A percentile compares a stretch with the other conserved stretches of the same genome.
Conservation (phyloP, 2,329 filamentous ascomycete genomes). For the Fusarium subtropicale region DNA sequence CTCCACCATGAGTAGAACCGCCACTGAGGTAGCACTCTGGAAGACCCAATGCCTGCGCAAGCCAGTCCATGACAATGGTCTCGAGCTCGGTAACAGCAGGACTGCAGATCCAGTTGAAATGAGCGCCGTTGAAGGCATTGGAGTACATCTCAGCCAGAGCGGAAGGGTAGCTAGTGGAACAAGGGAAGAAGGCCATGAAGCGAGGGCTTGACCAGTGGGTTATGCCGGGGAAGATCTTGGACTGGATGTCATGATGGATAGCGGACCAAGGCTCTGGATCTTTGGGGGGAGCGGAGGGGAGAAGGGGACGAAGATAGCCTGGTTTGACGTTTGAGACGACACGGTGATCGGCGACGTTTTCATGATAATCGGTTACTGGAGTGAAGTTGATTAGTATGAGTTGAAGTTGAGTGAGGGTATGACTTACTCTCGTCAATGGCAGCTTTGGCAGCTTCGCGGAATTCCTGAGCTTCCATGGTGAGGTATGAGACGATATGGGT, state of each 20-base stretch:
- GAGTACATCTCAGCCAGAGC: slow-evolving; percentile 95
- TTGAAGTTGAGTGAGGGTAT: slow-evolving; percentile 48
- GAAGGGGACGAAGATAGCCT: slow-evolving; percentile 84
- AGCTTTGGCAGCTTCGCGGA: slow-evolving; percentile 79
- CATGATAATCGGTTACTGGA: slow-evolving; percentile 84
- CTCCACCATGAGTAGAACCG: slow-evolving; percentile 78
- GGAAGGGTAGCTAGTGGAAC: slow-evolving; percentile 81
- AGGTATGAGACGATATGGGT: background rate
- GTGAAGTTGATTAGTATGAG: slow-evolving; percentile 3
- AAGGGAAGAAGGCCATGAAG: slow-evolving; percentile 96
- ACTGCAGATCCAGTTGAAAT: slow-evolving; percentile 97
- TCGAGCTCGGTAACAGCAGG: slow-evolving; percentile 94
- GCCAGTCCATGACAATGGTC: slow-evolving; percentile 92
- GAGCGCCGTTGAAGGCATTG: slow-evolving; percentile 86
- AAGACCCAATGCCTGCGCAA: slow-evolving; percentile 79
- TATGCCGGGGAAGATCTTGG: slow-evolving; percentile 89
- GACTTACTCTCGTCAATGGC: slow-evolving; percentile 84
- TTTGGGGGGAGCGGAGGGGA: slow-evolving; percentile 74
- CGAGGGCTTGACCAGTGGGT: slow-evolving; percentile 96
- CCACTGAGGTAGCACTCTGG: slow-evolving; percentile 80
- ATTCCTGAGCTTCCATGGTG: slow-evolving; percentile 83
- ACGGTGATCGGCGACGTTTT: slow-evolving; percentile 74
- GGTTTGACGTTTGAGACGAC: slow-evolving; percentile 84
- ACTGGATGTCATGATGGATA: slow-evolving; percentile 86
- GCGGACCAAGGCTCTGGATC: slow-evolving; percentile 78